These are phyloP conservation scores for Xylaria flabelliformis DNA, from an alignment of 495 filamentous ascomycete genomes.

Conservation along the genomic window DNA sequence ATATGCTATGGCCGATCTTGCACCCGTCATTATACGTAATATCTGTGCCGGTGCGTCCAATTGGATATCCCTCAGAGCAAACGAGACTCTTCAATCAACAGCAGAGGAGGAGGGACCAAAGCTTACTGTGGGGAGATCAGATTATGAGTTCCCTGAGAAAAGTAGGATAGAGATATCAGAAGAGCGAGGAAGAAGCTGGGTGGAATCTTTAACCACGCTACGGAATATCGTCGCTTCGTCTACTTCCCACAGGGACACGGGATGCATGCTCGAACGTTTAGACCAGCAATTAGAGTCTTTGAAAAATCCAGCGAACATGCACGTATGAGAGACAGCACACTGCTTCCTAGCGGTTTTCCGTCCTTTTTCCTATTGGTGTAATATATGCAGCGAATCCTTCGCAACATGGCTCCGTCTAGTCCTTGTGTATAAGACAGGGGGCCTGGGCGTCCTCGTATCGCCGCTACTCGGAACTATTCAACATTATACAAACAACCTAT, in stretches of 20 bases:
- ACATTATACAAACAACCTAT: neutral
- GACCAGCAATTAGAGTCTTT: constrained; percentile 2
- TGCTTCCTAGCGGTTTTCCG: neutral
- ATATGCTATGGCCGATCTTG: constrained; percentile 13
- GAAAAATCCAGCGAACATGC: neutral
- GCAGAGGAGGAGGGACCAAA: neutral
- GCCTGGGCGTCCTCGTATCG: too few relatives aligned
- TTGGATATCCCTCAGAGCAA: constrained; percentile 10
- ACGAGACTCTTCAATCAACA: neutral
- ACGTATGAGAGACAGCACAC: neutral
- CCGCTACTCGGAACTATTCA: constrained; percentile 2
- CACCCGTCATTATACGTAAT: constrained; percentile 20
- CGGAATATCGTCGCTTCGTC: constrained; percentile 13
- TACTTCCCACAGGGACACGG: constrained; percentile 17
- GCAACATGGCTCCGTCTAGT: neutral
- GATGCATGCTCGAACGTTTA: neutral
- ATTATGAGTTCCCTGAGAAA: neutral
- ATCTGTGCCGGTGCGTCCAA: constrained; percentile 9
- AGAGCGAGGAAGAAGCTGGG: constrained; percentile 3
- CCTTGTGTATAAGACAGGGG: neutral
- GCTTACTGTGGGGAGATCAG: neutral
- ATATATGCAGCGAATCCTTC: neutral
- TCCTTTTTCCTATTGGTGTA: neutral
- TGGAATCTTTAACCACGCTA: constrained; percentile 9
- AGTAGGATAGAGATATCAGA: neutral